Evolutionary conservation across 192 early-diverging fungal genomes (phyloP).

Genomic region (Backusella mclennaniae): DNA sequence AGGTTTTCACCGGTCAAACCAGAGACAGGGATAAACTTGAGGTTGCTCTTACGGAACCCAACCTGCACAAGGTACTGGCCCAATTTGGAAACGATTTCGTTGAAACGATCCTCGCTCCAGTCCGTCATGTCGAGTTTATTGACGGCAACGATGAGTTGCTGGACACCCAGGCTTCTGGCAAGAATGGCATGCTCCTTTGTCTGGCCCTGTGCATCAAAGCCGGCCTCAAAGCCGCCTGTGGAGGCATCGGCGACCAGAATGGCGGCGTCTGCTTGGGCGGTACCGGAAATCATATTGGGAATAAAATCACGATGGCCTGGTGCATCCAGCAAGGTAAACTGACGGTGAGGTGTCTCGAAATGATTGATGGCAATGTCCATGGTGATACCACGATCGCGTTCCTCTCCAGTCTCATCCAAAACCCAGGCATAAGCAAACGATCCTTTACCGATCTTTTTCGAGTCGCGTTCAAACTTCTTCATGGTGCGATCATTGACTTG

Average conservation of each 20-base stretch:
- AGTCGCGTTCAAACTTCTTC: conserved; percentile 84
- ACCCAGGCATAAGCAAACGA: conserved; percentile 99
- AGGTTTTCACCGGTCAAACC: conserved; percentile 92
- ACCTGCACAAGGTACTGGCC: conserved; percentile 67
- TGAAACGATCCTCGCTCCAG: conserved; percentile 81
- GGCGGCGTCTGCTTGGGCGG: conserved; percentile 92
- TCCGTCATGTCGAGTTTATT: conserved; percentile 93
- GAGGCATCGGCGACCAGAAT: conserved; percentile 90
- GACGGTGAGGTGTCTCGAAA: conserved; percentile 77
- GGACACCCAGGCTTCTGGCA: conserved; percentile 88
- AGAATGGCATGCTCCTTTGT: conserved; percentile 95
- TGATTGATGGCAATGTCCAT: conserved; percentile 93
- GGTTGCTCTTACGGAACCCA: conserved; percentile 74
- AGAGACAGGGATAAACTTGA: conserved; percentile 88
- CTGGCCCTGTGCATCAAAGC: conserved; percentile 92
- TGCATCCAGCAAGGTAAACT: conserved; percentile 91
- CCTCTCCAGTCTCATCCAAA: conserved; percentile 94
- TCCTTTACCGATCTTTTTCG: conserved; percentile 91
- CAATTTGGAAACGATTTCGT: conserved; percentile 71
- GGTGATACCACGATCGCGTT: conserved; percentile 87
- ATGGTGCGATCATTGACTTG: conserved; percentile 88
- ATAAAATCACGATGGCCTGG: conserved; percentile 99
- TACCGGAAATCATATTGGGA: conserved; percentile 99
- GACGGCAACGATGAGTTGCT: conserved; percentile 88
- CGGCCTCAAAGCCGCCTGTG: conserved; percentile 91